Evolutionary conservation across 208 protist genomes (phyloP), one percentile per base, ranked within the genome.

Genomic region (Trypanosoma scelopori): DNA sequence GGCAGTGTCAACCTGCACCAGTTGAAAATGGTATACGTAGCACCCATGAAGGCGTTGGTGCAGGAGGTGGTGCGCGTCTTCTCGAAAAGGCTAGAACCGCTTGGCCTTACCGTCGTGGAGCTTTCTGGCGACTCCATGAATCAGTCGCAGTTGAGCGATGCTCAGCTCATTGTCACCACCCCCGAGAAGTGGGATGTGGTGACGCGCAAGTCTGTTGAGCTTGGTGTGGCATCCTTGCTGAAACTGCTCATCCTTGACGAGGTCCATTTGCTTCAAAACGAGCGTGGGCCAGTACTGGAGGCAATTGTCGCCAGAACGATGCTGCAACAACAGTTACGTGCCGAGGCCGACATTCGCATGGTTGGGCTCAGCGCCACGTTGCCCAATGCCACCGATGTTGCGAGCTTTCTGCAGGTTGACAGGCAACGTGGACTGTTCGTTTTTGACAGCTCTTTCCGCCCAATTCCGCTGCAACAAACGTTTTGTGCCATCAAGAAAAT

Each of bases 101-200:
- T 98, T 39, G 97, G 97, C 22, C 86, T 99, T 28, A 89, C 67
- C 16, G 96, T 99, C 5, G 71, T 83, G 22, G 99, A 99, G 82
- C 87, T 99, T 3, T 99, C 98, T 41, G 99, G 99, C 57, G 99
- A 99, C 79, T 73, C 83, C 48, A 81, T 99, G 55, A 98, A 87
- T 52, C 98, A 99, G 72, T 71, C 91, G 62, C 95, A 99, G 75
- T 93, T 99, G 35, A 74, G 65, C 13, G 86, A 98, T 15, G 98
- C 98, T 13, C 97, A 99, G 70, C 69, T 99, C 18, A 99, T 99
- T 51, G 94, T 99, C 4, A 98, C 98, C 13, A 99, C 99, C 15
- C 99, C 99, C 11, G 99, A 99, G 82, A 99, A 99, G 88, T 99
- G 98, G 98, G 99, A 99, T 74, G 96, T 99, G 49, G 97, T 99